Evolutionary conservation across 1,139 yeast genomes (phyloP).

Genomic region (Candida tropicalis): DNA sequence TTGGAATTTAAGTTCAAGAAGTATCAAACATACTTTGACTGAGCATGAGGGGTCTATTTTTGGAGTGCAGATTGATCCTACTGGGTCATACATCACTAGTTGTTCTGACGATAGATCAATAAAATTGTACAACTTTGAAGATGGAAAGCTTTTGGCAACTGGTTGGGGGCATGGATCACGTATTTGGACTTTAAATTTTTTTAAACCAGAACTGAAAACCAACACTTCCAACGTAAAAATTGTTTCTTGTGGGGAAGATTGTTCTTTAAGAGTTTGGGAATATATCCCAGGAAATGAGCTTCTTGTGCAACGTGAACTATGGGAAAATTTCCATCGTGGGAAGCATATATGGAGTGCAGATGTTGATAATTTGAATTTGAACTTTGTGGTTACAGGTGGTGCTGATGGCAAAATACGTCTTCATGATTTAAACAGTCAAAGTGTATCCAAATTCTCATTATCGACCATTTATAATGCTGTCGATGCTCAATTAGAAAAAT

Average conservation of each 20-base stretch:
- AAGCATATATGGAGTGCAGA: constrained; percentile 89
- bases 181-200: constrained; percentile 81
- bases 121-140: constrained; percentile 64
- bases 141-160: constrained; percentile 62
- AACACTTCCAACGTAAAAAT: constrained; percentile 38
- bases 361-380: constrained; percentile 41
- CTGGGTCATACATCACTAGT: constrained; percentile 62
- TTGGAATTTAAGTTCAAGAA: constrained; percentile 60
- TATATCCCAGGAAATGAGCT: constrained; percentile 27
- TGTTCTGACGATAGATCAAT: constrained; percentile 95
- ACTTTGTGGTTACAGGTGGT: constrained; percentile 75
- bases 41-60: constrained; percentile 93
- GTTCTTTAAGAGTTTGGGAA: constrained; percentile 83
- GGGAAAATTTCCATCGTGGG: constrained; percentile 71
- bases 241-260: constrained; percentile 83
- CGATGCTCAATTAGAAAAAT: constrained; percentile 32
- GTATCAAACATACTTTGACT: constrained; percentile 56
- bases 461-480: constrained; percentile 30
- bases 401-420: constrained; percentile 82
- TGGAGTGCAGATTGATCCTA: constrained; percentile 65
- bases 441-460: constrained; percentile 28
- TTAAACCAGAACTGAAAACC: constrained; percentile 20
- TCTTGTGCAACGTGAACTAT: constrained; percentile 34
- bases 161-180: constrained; percentile 99
- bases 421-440: constrained; percentile 45